Evolutionary conservation across 768 basidiomycete genomes (phyloP), one percentile per base, ranked within the genome.

Genomic region (Xerocomus spinulosus): DNA sequence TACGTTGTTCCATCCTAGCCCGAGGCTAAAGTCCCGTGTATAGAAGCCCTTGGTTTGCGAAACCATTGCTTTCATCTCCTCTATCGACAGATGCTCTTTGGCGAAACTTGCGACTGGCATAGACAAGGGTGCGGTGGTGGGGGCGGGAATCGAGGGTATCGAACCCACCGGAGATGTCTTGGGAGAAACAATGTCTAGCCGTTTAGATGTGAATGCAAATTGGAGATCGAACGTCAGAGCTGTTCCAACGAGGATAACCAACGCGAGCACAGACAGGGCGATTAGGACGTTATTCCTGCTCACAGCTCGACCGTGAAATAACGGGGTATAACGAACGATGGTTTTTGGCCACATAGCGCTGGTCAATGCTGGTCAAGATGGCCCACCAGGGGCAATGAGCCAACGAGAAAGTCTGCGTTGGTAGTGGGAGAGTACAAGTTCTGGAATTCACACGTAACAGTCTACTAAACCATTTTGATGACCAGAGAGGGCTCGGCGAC

Each of bases 401-500:
- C n/a, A n/a, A n/a, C n/a, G n/a, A 24, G 38, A 28, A 10, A 23
- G 18, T 9, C 26, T 28, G 26, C n/a, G n/a, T n/a, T n/a, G n/a
- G n/a, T n/a, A n/a, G n/a, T n/a, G n/a, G n/a, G n/a, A n/a, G n/a
- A n/a, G n/a, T n/a, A n/a, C n/a, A n/a, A n/a, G n/a, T 20, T 10
- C 34, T 20, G 34, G 18, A 20, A 20, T 10, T 20, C 34, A 10
- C 18, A 18, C 20, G 33, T 34, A n/a, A n/a, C n/a, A n/a, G n/a
- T n/a, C n/a, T n/a, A n/a, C n/a, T n/a, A n/a, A n/a, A 63, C 65
- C 82, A 85, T 85, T 68, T 77, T 82, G 52, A 92, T 66, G 7
- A 93, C 87, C 61, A 80, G 83, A 46, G 75, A 79, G 9, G 85
- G 84, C 54, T 91, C 87, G 5, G 76, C 85, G 17, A 87, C 55